These are phyloP conservation scores for Diutina mesorugosa DNA, from an alignment of 1,139 yeast genomes.

Conservation along the genomic window DNA sequence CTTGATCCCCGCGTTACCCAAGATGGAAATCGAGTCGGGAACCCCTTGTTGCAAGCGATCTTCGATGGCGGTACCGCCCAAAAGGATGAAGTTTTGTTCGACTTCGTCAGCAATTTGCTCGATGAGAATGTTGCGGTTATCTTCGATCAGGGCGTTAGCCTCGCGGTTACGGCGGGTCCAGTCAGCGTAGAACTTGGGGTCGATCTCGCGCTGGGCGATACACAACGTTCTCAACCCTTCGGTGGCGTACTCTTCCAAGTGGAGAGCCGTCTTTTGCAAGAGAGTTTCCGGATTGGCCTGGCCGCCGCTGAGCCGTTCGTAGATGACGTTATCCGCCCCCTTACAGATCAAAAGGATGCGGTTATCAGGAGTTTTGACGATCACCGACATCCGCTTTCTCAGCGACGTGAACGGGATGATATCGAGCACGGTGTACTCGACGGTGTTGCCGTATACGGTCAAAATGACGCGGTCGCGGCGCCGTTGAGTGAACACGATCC, in stretches of 20 bases:
- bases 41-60: constrained; percentile 94
- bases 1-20: constrained; percentile 86
- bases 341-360: constrained; percentile 50
- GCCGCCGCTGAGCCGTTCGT: constrained; percentile 42
- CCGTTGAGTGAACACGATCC: constrained; percentile 68
- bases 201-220: constrained; percentile 31
- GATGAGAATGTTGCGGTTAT: constrained; percentile 49
- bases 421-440: constrained; percentile 63
- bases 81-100: constrained; percentile 55
- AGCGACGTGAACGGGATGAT: constrained; percentile 81
- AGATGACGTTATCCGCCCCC: constrained; percentile 37
- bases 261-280: constrained; percentile 47
- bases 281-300: constrained; percentile 19
- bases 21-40: constrained; percentile 78
- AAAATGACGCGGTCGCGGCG: constrained; percentile 59
- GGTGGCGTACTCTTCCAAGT: constrained; percentile 31
- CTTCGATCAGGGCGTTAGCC: constrained; percentile 63
- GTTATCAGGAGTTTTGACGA: constrained; percentile 52
- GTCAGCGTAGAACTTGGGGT: constrained; percentile 39
- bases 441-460: constrained; percentile 61
- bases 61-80: constrained; percentile 98
- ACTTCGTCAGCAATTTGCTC: constrained; percentile 46
- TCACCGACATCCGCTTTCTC: constrained; percentile 64
- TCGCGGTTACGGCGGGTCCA: constrained; percentile 64
- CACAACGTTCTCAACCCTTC: constrained; percentile 38